These are phyloP conservation scores for Ogataea hybrid DNA, from an alignment of 1,139 yeast species.

Conservation along the genomic window DNA sequence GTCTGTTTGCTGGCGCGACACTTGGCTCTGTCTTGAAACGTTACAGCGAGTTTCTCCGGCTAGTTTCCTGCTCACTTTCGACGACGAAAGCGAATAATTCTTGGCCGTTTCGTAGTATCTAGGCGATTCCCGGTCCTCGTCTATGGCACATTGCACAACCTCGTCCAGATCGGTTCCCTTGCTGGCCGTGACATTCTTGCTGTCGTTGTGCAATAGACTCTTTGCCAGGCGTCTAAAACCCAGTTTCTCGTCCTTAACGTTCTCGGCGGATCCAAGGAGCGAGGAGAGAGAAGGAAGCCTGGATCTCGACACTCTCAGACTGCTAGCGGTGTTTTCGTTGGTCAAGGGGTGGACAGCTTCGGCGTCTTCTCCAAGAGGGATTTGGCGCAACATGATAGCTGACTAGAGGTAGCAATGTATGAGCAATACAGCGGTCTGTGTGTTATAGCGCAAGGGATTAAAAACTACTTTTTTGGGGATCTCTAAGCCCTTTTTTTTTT, in stretches of 20 bases:
- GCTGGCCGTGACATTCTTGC: slow-evolving; percentile 4
- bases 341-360: slow-evolving; percentile 14
- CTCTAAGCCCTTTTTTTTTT: slow-evolving; percentile 3
- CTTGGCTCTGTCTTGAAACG: slow-evolving; percentile 10
- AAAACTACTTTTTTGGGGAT: slow-evolving; percentile 7
- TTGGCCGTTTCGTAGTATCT: slow-evolving; percentile 20
- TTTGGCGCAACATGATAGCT: slow-evolving; percentile 17
- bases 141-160: slow-evolving; percentile 1
- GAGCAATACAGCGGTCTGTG: slow-evolving; percentile 8
- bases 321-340: slow-evolving; percentile 9
- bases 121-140: slow-evolving; percentile 16
- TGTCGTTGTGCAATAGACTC: slow-evolving; percentile 21
- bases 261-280: slow-evolving; percentile 20
- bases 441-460: slow-evolving; percentile 1
- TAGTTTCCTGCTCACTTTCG: slow-evolving; percentile 16
- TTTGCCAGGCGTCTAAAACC: slow-evolving; percentile 28
- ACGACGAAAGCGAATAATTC: slow-evolving; percentile 15
- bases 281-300: slow-evolving; percentile 19
- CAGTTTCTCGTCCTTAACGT: slow-evolving; percentile 26
- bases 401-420: slow-evolving; percentile 3
- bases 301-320: slow-evolving; percentile 14
- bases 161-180: slow-evolving; percentile 12
- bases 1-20: slow-evolving; percentile 9
- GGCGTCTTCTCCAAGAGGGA: slow-evolving; percentile 16
- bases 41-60: slow-evolving; percentile 16